phyloP scores from a whole-genome alignment of 257 asterid species.

The Craterostigma plantagineum region DNA sequence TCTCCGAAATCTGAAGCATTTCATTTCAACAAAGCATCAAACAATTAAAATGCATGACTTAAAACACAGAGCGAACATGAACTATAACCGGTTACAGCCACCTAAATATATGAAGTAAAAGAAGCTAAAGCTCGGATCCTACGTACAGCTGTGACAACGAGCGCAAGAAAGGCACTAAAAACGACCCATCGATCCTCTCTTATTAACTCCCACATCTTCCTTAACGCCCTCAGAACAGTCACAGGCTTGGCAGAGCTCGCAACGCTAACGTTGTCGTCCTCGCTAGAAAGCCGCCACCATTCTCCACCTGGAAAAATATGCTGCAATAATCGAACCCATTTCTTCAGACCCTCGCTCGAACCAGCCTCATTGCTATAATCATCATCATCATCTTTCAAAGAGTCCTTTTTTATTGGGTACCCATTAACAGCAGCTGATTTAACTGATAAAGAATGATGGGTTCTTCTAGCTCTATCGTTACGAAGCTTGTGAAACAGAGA shows the following conservation, averaged over 20 bases:
- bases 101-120: slow-evolving; percentile 1
- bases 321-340: slow-evolving; percentile 32
- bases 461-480: slow-evolving; percentile 8
- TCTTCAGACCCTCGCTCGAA: slow-evolving; percentile 31
- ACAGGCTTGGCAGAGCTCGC: slow-evolving; percentile 60
- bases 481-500: too few species aligned
- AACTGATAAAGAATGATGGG: slow-evolving; percentile 18
- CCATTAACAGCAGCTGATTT: slow-evolving; percentile 46
- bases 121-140: slow-evolving; percentile 5
- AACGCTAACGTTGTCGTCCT: slow-evolving; percentile 29
- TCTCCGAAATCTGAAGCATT: slow-evolving; percentile 62
- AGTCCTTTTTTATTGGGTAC: slow-evolving; percentile 20
- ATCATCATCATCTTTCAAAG: slow-evolving; percentile 4
- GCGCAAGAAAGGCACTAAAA: slow-evolving; percentile 57
- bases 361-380: too few species aligned
- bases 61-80: slow-evolving; percentile 1
- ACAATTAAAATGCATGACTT: slow-evolving; percentile 2
- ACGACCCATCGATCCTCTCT: slow-evolving; percentile 75
- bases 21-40: slow-evolving; percentile 13
- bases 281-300: slow-evolving; percentile 74
- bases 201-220: slow-evolving; percentile 73
- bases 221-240: slow-evolving; percentile 63
- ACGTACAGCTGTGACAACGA: slow-evolving; percentile 67
- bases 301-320: slow-evolving; percentile 62
- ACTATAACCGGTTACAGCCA: neutral